phyloP scores from a whole-genome alignment of 768 basidiomycete genomes.

The Xerocomellus dryophilus region DNA sequence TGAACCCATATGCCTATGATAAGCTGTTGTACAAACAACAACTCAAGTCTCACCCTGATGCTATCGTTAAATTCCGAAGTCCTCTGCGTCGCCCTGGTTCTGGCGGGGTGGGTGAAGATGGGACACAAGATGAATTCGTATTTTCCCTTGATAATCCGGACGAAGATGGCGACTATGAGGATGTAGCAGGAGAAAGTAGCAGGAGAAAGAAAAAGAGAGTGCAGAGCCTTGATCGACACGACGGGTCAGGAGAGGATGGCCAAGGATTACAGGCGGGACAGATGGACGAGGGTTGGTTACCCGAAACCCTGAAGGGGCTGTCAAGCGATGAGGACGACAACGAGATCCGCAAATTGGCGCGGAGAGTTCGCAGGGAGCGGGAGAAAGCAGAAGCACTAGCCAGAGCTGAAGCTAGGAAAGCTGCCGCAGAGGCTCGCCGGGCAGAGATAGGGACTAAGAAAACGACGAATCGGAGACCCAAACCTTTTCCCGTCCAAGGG shows the following conservation, averaged over 20 bases:
- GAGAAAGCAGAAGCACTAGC: conserved; percentile 22
- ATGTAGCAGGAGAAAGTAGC: conserved; percentile 10
- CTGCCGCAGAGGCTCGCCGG: conserved; percentile 15
- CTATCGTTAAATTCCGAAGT: conserved; percentile 54
- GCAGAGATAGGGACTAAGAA: conserved; percentile 13
- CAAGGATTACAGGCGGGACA: background rate
- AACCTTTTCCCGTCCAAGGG: conserved; percentile 26
- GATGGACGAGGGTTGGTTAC: conserved; percentile 24
- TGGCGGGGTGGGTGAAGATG: conserved; percentile 28
- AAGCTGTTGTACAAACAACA: conserved; percentile 48
- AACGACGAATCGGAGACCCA: conserved; percentile 18
- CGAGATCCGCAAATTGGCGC: conserved; percentile 31
- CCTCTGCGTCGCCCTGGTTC: conserved; percentile 30
- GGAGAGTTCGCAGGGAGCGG: conserved; percentile 32
- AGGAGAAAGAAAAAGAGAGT: conserved; percentile 10
- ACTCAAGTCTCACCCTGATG: conserved; percentile 58
- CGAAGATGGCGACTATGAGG: conserved; percentile 29
- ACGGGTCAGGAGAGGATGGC: background rate
- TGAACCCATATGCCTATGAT: conserved; percentile 62
- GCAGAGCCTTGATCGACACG: background rate
- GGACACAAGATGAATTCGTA: conserved; percentile 32
- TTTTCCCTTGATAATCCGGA: conserved; percentile 19
- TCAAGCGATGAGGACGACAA: conserved; percentile 43
- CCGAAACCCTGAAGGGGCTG: conserved; percentile 37
- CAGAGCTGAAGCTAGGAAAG: conserved; percentile 17